Evolutionary conservation across 345 rosid genomes (phyloP).

Genomic region (Acer yangbiense): DNA sequence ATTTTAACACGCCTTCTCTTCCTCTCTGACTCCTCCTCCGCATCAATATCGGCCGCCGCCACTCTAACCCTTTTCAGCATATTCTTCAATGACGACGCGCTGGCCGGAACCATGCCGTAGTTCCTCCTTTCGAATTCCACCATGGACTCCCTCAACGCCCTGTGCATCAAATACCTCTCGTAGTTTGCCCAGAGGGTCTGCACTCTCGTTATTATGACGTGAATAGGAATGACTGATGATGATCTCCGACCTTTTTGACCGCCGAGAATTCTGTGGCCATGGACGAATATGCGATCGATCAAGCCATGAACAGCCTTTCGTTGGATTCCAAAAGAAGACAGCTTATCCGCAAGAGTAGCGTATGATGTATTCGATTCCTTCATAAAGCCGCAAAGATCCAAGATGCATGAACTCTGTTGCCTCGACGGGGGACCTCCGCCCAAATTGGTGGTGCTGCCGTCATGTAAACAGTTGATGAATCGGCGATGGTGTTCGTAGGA

Average conservation of each 20-base stretch:
- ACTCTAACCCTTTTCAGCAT: neutral
- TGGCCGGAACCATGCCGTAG: constrained; percentile 1
- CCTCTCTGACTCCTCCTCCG: no score
- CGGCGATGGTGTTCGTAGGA: no score
- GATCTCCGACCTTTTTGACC: neutral
- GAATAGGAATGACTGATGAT: neutral
- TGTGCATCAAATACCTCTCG: neutral
- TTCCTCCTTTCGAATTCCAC: neutral
- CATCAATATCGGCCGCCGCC: neutral
- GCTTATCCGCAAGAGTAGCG: neutral
- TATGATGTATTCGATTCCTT: neutral
- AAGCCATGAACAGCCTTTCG: neutral
- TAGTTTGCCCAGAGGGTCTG: neutral
- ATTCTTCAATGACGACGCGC: neutral
- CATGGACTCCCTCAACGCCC: constrained; percentile 1
- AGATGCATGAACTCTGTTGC: neutral
- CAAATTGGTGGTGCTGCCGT: neutral
- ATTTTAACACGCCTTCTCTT: no score
- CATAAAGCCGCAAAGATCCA: neutral
- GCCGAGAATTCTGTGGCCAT: no score
- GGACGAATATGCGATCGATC: neutral
- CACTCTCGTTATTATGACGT: neutral
- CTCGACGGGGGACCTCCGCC: neutral
- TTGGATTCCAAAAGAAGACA: neutral
- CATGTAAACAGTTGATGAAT: neutral